Conservation (phyloP, 257 asterid species). For the Nicotiana benthamiana region DNA sequence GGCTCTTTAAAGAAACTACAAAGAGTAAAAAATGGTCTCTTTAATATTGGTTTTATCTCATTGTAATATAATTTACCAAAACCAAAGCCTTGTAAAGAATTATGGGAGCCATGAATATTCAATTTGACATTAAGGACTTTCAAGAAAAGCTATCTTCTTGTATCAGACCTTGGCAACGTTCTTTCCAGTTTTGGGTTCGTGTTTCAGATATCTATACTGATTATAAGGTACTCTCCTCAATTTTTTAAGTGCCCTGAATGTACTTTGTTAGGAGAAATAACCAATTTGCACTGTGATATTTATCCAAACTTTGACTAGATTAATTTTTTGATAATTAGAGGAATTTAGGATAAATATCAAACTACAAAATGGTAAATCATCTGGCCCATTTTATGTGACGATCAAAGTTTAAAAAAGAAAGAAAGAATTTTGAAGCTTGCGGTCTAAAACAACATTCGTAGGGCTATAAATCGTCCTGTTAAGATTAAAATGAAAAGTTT, state of each 20-base stretch:
- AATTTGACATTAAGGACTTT: slow-evolving; percentile 46
- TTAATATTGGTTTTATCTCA: not conserved
- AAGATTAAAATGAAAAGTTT: too few species aligned
- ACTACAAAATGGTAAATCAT: not conserved
- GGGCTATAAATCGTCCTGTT: too few species aligned
- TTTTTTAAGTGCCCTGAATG: not conserved
- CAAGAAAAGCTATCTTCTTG: slow-evolving; percentile 47
- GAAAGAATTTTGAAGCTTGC: too few species aligned
- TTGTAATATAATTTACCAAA: not conserved
- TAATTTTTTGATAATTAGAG: not conserved
- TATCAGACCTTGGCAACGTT: slow-evolving; percentile 86
- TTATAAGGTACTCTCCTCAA: slow-evolving; percentile 46
- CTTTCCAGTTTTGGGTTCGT: slow-evolving; percentile 91
- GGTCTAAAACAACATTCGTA: too few species aligned
- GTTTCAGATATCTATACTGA: slow-evolving; percentile 83
- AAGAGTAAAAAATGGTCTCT: not conserved
- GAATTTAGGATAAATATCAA: not conserved
- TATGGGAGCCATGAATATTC: slow-evolving; percentile 25
- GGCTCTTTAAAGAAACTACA: not conserved
- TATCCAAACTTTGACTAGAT: not conserved
- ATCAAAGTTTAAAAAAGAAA: too few species aligned
- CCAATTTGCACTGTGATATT: not conserved
- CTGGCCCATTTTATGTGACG: too few species aligned
- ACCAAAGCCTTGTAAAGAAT: not conserved
- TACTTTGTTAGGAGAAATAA: not conserved